Conservation (phyloP, 305 asterid species). For the Ilex paraguariensis region DNA sequence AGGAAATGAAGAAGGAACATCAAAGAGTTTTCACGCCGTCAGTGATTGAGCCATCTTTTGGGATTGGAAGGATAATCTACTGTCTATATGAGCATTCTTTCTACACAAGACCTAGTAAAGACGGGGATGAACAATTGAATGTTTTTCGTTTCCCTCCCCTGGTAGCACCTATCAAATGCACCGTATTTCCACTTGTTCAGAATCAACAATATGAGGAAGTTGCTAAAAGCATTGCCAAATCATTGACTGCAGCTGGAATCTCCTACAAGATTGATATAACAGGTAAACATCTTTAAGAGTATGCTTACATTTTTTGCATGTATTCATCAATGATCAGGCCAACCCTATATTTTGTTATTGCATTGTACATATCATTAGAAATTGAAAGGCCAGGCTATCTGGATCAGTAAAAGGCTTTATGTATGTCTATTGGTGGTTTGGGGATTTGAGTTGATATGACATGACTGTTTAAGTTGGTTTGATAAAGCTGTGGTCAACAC, state of each 20-base stretch:
- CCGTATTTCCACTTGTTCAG: constrained; percentile 40
- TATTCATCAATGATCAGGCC: too few relatives aligned
- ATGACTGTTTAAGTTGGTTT: too few relatives aligned
- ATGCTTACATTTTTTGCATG: not conserved
- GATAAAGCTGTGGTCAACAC: not conserved
- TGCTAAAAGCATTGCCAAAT: constrained; percentile 28
- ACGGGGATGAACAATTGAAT: constrained; percentile 35
- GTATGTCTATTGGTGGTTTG: not conserved
- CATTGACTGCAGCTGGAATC: constrained; percentile 28
- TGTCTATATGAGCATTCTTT: constrained; percentile 38
- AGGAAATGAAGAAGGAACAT: constrained; percentile 34
- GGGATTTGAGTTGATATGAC: not conserved
- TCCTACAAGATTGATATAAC: constrained; percentile 37
- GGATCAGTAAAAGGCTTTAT: not conserved
- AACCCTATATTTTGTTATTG: not conserved
- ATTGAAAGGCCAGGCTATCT: not conserved
- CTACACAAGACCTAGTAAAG: constrained; percentile 36
- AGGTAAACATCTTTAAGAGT: constrained; percentile 22
- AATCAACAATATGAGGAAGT: constrained; percentile 32
- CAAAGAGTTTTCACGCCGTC: constrained; percentile 39
- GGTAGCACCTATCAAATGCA: constrained; percentile 44
- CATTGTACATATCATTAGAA: not conserved
- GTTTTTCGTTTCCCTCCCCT: constrained; percentile 38
- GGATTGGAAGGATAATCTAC: constrained; percentile 37
- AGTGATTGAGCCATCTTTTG: constrained; percentile 39